A percentile compares a stretch with the other conserved stretches of the same genome.
phyloP scores from a whole-genome alignment of 257 asterid genomes.

The Jasminum sambac region DNA sequence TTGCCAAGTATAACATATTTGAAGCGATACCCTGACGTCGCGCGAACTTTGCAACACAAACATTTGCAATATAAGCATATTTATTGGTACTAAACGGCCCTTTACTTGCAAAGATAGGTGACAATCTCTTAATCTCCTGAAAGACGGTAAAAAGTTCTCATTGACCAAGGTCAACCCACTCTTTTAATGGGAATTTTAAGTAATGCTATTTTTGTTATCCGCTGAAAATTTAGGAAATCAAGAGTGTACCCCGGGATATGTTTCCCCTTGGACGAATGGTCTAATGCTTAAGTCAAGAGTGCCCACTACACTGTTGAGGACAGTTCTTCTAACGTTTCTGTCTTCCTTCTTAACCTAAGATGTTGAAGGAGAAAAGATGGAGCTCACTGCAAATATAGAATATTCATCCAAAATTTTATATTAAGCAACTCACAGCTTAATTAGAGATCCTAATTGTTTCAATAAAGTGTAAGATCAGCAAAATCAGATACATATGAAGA shows the following conservation, averaged over 20 bases:
- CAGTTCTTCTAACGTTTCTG: slow-evolving; percentile 78
- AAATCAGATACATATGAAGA: background rate
- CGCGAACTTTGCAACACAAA: slow-evolving; percentile 85
- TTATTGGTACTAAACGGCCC: slow-evolving; percentile 63
- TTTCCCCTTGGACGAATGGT: slow-evolving; percentile 77
- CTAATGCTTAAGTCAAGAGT: slow-evolving; percentile 82
- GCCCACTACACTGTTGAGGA: slow-evolving; percentile 84
- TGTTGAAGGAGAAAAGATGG: background rate
- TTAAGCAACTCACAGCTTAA: background rate
- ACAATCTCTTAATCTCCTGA: slow-evolving; percentile 61
- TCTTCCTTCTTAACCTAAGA: slow-evolving; percentile 85
- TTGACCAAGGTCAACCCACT: background rate
- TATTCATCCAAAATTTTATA: slow-evolving; percentile 7
- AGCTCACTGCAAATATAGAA: slow-evolving; percentile 14
- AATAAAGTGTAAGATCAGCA: background rate
- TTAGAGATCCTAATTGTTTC: slow-evolving; percentile 16
- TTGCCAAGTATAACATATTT: slow-evolving; percentile 72
- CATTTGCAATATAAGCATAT: slow-evolving; percentile 88
- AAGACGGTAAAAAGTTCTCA: slow-evolving; percentile 15
- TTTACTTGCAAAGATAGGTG: slow-evolving; percentile 59
- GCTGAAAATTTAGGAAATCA: slow-evolving; percentile 23
- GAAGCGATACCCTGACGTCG: slow-evolving; percentile 93
- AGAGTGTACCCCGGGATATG: slow-evolving; percentile 75
- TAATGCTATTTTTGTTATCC: background rate
- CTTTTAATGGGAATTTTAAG: background rate